phyloP scores from a whole-genome alignment of 306 rosid genomes.

The Prunus campanulata region DNA sequence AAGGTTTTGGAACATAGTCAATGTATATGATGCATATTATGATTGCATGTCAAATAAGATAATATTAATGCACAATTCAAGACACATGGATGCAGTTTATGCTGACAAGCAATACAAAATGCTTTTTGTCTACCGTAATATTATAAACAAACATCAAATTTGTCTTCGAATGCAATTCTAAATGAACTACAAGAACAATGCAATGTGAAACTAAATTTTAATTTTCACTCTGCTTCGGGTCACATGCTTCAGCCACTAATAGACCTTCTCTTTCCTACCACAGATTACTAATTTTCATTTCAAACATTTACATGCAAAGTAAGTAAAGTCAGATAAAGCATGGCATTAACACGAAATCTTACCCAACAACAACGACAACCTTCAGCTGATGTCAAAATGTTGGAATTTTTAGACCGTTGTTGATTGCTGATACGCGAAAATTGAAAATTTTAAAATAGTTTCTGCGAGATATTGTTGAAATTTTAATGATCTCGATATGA shows the following conservation, averaged over 20 bases:
- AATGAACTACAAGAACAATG: conserved; percentile 5
- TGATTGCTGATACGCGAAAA: too few relatives aligned
- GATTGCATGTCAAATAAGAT: neutral
- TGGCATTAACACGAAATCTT: too few relatives aligned
- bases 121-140: neutral
- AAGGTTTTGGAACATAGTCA: neutral
- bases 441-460: too few relatives aligned
- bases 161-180: neutral
- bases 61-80: neutral
- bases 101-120: neutral
- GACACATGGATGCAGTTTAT: neutral
- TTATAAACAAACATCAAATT: neutral
- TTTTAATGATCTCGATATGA: too few relatives aligned
- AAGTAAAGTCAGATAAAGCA: neutral
- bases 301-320: neutral
- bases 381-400: too few relatives aligned
- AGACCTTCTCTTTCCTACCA: neutral
- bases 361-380: too few relatives aligned
- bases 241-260: neutral
- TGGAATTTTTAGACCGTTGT: too few relatives aligned
- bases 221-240: neutral
- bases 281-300: neutral
- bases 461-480: too few relatives aligned
- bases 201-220: neutral
- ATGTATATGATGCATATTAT: neutral